Conservation (phyloP, 1,284 basidiomycete species). For the Tausonia pullulans region DNA sequence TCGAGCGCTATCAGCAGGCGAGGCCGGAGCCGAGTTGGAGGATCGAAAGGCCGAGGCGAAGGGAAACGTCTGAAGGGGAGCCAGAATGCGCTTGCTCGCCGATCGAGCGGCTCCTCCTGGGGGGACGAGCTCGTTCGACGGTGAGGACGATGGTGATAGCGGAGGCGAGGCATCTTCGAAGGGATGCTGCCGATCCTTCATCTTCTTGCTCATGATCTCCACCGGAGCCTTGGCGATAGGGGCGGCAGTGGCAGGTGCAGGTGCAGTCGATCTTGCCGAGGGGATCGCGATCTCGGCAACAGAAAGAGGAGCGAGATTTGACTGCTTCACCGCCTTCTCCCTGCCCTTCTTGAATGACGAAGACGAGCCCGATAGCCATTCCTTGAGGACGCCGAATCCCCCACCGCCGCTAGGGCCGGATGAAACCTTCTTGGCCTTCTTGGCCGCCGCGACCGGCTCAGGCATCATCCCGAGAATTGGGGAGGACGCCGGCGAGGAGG, state of each 20-base stretch:
- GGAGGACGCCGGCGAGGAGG: not conserved
- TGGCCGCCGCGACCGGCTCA: not conserved
- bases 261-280: too few species aligned
- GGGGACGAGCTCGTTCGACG: not conserved
- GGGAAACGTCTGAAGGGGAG: not conserved
- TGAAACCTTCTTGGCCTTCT: not conserved
- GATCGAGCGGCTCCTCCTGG: not conserved
- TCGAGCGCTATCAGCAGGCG: not conserved
- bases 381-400: conserved; percentile 2
- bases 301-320: not conserved
- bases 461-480: not conserved
- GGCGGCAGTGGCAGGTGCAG: too few species aligned
- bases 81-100: not conserved
- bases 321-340: not conserved
- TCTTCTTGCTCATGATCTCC: too few species aligned
- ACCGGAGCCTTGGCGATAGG: too few species aligned
- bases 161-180: not conserved
- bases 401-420: not conserved
- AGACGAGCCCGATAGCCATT: not conserved
- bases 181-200: too few species aligned
- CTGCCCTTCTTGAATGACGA: not conserved
- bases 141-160: not conserved
- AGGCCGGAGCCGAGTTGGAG: not conserved
- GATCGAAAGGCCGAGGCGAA: not conserved
- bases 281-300: too few species aligned